Base-by-base conservation (phyloP, 2,329 filamentous ascomycete species). In the Colletotrichum sp. region DNA sequence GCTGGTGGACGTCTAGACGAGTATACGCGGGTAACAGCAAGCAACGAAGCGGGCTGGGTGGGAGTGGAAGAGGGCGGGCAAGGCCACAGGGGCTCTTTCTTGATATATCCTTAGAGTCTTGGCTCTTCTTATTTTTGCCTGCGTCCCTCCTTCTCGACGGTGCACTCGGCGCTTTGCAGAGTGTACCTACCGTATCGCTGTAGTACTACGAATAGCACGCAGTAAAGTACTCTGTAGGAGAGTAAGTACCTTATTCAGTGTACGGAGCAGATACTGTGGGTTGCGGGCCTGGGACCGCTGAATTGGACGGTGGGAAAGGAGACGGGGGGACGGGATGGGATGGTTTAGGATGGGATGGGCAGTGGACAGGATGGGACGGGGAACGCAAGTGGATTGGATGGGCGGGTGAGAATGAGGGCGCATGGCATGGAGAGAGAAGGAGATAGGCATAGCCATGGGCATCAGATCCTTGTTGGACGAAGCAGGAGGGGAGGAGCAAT, bases 71-170 rank as follows among this genome's bases (percentile, higher is more conserved):
- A 63, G 32, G 5, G 28, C 34, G 16, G 26, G 32, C 34, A 69
- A 15, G 32, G 70, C 70, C 64, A 68, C 69, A 60, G 69, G 73
- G 73, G 63, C 70, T 76, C 73, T 73, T 69, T 76, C 73, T 76
- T 76, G 69, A 64, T 72, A 76, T 76, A 76, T 69, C 70, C 71
- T 34, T 26, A 65, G 28, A 18, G 70, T 72, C 73, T 73, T 73
- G 57, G 73, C 69, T 69, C 62, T 75, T 57, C 30, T 24, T 68
- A 49, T 36, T 69, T 24, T 21, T 62, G 21, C 36, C 24, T 24
- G 16, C 44, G 34, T 68, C 28, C 60, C 49, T 28, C 18, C 26
- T 39, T 36, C 26, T 69, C 57, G 59, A 76, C 64, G 70, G 73
- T 73, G 69, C 64, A 59, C 32, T 64, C 57, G 21, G 69, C 49